Evolutionary conservation across 345 rosid genomes (phyloP).

Genomic region (Laguncularia racemosa): DNA sequence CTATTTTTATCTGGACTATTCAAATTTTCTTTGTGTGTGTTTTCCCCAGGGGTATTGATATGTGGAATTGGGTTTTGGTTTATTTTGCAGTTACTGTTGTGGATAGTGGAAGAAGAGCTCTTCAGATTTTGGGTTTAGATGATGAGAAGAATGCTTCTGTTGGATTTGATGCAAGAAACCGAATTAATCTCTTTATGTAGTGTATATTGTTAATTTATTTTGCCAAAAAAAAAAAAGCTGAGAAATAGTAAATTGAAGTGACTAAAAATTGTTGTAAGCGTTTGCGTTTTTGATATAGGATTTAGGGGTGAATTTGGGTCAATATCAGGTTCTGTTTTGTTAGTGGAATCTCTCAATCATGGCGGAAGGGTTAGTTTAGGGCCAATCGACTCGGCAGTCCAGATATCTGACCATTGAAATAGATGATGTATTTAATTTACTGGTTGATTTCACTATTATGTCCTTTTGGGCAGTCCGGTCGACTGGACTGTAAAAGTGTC

Average conservation of each 20-base stretch:
- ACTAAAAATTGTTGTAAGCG: too few species aligned
- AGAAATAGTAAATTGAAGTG: neutral
- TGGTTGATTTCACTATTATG: neutral
- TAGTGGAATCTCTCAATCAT: too few species aligned
- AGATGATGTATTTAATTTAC: neutral
- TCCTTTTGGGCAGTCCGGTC: too few species aligned
- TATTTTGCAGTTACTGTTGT: slow-evolving; percentile 28
- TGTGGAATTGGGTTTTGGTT: neutral
- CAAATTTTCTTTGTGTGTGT: neutral
- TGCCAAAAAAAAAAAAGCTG: slow-evolving; percentile 9
- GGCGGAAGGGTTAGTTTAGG: too few species aligned
- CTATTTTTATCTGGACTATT: neutral
- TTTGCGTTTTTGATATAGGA: too few species aligned
- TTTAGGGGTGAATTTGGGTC: too few species aligned
- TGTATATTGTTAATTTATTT: slow-evolving; percentile 11
- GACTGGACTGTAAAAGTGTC: too few species aligned
- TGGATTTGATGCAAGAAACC: slow-evolving; percentile 49
- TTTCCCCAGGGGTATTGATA: neutral
- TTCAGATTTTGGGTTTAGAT: slow-evolving; percentile 28
- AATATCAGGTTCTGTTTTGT: too few species aligned
- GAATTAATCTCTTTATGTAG: neutral
- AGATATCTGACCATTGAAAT: neutral
- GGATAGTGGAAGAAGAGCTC: slow-evolving; percentile 24
- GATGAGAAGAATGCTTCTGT: slow-evolving; percentile 27
- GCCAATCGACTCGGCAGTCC: too few species aligned